Evolutionary conservation across 2,329 filamentous ascomycete species (phyloP).

Genomic region (Cercospora janseana): DNA sequence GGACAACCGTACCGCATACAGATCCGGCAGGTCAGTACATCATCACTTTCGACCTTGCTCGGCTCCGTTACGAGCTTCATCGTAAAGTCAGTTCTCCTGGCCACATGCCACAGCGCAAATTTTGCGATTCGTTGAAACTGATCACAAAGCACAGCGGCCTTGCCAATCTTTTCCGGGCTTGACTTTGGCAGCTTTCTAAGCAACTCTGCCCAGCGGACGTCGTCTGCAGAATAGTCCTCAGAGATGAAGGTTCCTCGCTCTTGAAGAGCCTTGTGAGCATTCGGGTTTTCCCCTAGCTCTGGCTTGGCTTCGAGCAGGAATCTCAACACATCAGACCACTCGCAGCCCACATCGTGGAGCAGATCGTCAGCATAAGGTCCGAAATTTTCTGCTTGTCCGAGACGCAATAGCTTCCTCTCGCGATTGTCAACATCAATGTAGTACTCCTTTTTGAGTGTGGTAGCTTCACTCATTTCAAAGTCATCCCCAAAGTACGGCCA

Average conservation of each 20-base stretch:
- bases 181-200: constrained; percentile 35
- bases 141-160: constrained; percentile 40
- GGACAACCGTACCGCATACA: constrained; percentile 38
- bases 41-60: constrained; percentile 9
- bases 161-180: constrained; percentile 28
- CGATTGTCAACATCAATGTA: constrained; percentile 34
- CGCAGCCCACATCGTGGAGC: constrained; percentile 38
- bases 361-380: constrained; percentile 38
- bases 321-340: constrained; percentile 41
- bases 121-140: constrained; percentile 38
- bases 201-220: constrained; percentile 36
- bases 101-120: constrained; percentile 46
- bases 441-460: constrained; percentile 34
- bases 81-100: constrained; percentile 31
- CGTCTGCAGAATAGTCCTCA: constrained; percentile 37
- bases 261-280: constrained; percentile 21
- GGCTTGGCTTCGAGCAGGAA: constrained; percentile 40
- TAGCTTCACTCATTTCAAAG: constrained; percentile 35
- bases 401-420: constrained; percentile 35
- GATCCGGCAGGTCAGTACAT: constrained; percentile 32
- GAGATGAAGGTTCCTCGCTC: constrained; percentile 29
- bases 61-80: constrained; percentile 17
- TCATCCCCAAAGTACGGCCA: constrained; percentile 43
- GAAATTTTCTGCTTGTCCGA: constrained; percentile 40
- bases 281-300: constrained; percentile 24